Evolutionary conservation across 2,329 filamentous ascomycete genomes (phyloP).

Genomic region (Fusarium brachygibbosum): DNA sequence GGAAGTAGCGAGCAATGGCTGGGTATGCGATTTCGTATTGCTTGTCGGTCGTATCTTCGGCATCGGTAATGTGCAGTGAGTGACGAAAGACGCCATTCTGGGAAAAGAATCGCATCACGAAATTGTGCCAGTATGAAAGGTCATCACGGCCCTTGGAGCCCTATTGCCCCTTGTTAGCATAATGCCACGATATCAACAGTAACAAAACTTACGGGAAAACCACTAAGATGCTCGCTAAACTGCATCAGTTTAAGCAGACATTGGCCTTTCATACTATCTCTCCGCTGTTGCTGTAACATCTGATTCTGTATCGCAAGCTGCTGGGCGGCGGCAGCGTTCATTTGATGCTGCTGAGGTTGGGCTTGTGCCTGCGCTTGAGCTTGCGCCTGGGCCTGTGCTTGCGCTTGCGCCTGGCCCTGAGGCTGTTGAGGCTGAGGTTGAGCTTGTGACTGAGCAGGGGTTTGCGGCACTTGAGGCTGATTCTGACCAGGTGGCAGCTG

Average conservation of each 20-base stretch:
- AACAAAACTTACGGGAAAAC: constrained; percentile 62
- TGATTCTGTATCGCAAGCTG: constrained; percentile 54
- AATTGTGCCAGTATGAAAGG: constrained; percentile 81
- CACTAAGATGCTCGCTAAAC: constrained; percentile 73
- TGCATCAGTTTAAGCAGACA: constrained; percentile 72
- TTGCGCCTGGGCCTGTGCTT: constrained; percentile 54
- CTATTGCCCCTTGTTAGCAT: constrained; percentile 51
- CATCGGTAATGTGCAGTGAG: constrained; percentile 70
- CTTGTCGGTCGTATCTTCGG: constrained; percentile 75
- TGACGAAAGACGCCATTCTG: constrained; percentile 81
- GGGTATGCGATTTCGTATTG: constrained; percentile 88
- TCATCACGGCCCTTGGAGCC: constrained; percentile 74
- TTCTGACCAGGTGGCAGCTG: constrained; percentile 52
- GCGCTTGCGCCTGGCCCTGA: constrained; percentile 54
- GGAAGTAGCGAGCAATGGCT: constrained; percentile 88
- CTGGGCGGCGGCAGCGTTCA: constrained; percentile 52
- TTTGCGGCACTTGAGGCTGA: constrained; percentile 54
- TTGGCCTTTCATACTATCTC: constrained; percentile 67
- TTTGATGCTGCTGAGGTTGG: constrained; percentile 50
- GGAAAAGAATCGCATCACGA: constrained; percentile 87
- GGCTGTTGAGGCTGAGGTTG: constrained; percentile 55
- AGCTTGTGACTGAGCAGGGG: constrained; percentile 54
- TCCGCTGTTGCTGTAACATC: constrained; percentile 62
- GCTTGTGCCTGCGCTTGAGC: constrained; percentile 47
- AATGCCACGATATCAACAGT: neutral